Evolutionary conservation across 2,329 filamentous ascomycete species (phyloP).

Genomic region (Pseudocercospora vitis): DNA sequence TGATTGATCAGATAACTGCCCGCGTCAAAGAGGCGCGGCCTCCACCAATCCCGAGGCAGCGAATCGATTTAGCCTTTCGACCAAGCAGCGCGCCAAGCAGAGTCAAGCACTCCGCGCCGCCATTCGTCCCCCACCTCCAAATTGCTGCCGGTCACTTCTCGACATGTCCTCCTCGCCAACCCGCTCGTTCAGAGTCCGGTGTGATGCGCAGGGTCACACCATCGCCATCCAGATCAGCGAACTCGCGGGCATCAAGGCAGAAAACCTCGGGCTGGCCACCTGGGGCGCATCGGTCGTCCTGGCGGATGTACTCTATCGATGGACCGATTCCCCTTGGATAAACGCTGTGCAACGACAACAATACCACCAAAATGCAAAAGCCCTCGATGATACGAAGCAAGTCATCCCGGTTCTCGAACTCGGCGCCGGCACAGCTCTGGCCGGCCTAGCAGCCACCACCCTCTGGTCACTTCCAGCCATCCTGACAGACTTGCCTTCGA

Average conservation of each 20-base stretch:
- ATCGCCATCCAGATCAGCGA: conserved; percentile 26
- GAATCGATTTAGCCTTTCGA: too few relatives aligned
- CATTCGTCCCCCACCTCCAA: too few relatives aligned
- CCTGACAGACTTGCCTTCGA: conserved; percentile 40
- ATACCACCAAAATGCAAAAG: neutral
- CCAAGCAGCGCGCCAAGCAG: too few relatives aligned
- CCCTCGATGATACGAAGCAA: neutral
- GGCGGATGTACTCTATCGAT: conserved; percentile 38
- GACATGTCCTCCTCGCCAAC: conserved; percentile 18
- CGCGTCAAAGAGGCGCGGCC: too few relatives aligned
- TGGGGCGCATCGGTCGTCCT: conserved; percentile 43
- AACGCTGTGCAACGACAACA: neutral
- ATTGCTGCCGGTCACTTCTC: too few relatives aligned
- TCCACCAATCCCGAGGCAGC: too few relatives aligned
- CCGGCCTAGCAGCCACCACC: conserved; percentile 39
- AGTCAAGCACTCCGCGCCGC: too few relatives aligned
- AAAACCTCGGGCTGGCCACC: conserved; percentile 42
- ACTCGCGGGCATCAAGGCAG: conserved; percentile 29
- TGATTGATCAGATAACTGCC: neutral
- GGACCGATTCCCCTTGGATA: conserved; percentile 22
- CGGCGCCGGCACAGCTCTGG: conserved; percentile 43
- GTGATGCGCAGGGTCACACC: conserved; percentile 43
- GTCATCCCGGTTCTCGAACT: conserved; percentile 38
- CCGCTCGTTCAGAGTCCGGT: conserved; percentile 88
- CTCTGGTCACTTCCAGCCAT: conserved; percentile 35